phyloP scores from a whole-genome alignment of 768 basidiomycete species.

The Lactarius hatsudake region DNA sequence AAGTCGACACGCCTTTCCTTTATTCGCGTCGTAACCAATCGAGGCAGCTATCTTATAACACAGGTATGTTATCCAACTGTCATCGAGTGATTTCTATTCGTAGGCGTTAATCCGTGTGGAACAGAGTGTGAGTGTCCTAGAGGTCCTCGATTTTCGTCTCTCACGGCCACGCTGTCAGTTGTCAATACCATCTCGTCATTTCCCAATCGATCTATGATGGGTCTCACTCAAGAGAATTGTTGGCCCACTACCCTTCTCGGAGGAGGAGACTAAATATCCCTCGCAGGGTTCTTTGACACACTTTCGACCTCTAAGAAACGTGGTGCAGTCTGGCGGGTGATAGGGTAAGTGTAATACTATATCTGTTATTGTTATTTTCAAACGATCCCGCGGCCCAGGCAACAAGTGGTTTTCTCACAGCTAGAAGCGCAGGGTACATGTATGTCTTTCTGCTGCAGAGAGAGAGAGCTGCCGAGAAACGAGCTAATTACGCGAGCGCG shows the following conservation, averaged over 20 bases:
- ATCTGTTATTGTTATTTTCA: background rate
- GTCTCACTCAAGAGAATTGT: constrained; percentile 54
- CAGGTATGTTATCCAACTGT: constrained; percentile 35
- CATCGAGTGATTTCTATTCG: constrained; percentile 15
- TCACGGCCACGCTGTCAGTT: constrained; percentile 28
- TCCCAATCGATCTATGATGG: constrained; percentile 52
- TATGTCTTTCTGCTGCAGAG: constrained; percentile 29
- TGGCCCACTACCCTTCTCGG: background rate
- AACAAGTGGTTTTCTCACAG: constrained; percentile 57
- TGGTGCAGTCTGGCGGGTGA: constrained; percentile 53
- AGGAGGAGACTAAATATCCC: background rate
- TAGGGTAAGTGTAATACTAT: constrained; percentile 42
- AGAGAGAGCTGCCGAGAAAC: background rate
- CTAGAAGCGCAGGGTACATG: constrained; percentile 40
- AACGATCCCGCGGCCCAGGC: constrained; percentile 33
- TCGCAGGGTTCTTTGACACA: constrained; percentile 47
- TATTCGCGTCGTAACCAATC: background rate
- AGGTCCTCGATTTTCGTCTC: background rate
- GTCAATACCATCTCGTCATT: constrained; percentile 44
- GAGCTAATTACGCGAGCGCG: constrained; percentile 31
- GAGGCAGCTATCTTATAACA: constrained; percentile 48
- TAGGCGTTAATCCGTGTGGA: background rate
- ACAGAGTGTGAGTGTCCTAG: constrained; percentile 19
- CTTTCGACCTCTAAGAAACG: constrained; percentile 45
- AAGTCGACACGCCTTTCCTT: constrained; percentile 25